Evolutionary conservation across 495 filamentous ascomycete species (phyloP).

Genomic region (Podospora fimiseda): DNA sequence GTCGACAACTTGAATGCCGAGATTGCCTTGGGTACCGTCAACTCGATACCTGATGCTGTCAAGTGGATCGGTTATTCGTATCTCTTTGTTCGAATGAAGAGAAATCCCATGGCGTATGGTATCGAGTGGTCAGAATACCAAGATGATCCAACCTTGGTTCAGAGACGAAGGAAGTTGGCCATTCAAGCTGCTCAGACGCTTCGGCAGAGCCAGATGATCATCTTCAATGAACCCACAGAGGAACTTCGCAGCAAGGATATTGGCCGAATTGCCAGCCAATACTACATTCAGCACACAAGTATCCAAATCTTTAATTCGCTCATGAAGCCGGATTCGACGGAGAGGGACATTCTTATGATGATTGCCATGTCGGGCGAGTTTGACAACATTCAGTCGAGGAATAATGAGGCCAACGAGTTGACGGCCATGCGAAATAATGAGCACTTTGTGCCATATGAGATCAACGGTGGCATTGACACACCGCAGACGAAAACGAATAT

Average conservation of each 20-base stretch:
- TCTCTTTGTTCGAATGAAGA: constrained; percentile 90
- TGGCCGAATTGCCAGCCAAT: constrained; percentile 94
- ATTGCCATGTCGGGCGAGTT: constrained; percentile 96
- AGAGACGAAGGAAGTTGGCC: constrained; percentile 72
- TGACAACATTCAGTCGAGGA: constrained; percentile 87
- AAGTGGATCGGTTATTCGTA: constrained; percentile 98
- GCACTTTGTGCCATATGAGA: constrained; percentile 61
- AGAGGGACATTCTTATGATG: constrained; percentile 89
- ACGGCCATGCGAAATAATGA: constrained; percentile 49
- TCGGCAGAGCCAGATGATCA: constrained; percentile 95
- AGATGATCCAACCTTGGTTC: constrained; percentile 78
- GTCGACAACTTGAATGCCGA: constrained; percentile 98
- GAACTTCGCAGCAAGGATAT: constrained; percentile 89
- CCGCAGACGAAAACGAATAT: constrained; percentile 93
- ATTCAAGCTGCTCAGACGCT: constrained; percentile 80
- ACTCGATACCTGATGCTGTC: constrained; percentile 86
- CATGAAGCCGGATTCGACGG: constrained; percentile 75
- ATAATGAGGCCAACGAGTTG: constrained; percentile 79
- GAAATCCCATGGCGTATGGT: constrained; percentile 87
- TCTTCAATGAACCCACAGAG: constrained; percentile 90
- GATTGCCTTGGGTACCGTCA: constrained; percentile 88
- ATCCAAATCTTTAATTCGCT: constrained; percentile 91
- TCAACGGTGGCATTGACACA: constrained; percentile 67
- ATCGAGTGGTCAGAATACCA: constrained; percentile 88
- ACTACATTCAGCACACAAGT: constrained; percentile 86